phyloP scores from a whole-genome alignment of 2,329 filamentous ascomycete genomes.

The Stagonosporopsis vannaccii region DNA sequence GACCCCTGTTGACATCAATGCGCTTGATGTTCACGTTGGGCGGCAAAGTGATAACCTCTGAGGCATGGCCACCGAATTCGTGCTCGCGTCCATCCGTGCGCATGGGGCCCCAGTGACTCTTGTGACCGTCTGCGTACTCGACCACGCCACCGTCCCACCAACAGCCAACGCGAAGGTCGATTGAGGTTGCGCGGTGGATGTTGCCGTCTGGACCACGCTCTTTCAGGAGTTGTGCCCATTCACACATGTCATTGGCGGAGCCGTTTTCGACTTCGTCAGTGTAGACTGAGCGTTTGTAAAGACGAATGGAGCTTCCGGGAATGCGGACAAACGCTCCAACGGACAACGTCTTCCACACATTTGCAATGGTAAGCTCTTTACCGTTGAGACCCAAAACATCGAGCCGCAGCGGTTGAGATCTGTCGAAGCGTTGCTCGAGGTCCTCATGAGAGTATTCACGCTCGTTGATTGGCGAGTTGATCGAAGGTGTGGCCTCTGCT shows the following conservation, averaged over 20 bases:
- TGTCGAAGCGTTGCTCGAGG: conserved; percentile 45
- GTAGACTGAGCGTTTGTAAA: conserved; percentile 50
- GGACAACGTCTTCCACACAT: conserved; percentile 47
- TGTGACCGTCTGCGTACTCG: conserved; percentile 55
- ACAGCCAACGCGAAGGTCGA: conserved; percentile 57
- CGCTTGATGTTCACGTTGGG: conserved; percentile 38
- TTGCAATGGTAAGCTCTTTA: conserved; percentile 38
- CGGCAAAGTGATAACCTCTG: conserved; percentile 38
- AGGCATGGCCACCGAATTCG: conserved; percentile 44
- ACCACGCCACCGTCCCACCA: conserved; percentile 57
- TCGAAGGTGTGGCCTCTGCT: conserved; percentile 24
- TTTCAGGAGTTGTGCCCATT: conserved; percentile 30
- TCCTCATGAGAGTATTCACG: conserved; percentile 32
- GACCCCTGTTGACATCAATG: conserved; percentile 37
- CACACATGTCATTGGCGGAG: conserved; percentile 14
- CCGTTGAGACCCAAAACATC: conserved; percentile 53
- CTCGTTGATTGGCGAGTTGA: conserved; percentile 22
- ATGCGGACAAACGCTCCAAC: conserved; percentile 47
- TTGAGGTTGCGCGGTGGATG: conserved; percentile 50
- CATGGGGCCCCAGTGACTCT: conserved; percentile 52
- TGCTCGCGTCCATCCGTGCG: conserved; percentile 32
- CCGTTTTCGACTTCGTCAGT: conserved; percentile 2
- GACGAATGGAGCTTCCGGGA: conserved; percentile 48
- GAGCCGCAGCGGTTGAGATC: conserved; percentile 39
- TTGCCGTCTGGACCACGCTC: conserved; percentile 36